Base-by-base conservation (phyloP, 352 stramenopile genomes). In the Elongisporangium anandrum region DNA sequence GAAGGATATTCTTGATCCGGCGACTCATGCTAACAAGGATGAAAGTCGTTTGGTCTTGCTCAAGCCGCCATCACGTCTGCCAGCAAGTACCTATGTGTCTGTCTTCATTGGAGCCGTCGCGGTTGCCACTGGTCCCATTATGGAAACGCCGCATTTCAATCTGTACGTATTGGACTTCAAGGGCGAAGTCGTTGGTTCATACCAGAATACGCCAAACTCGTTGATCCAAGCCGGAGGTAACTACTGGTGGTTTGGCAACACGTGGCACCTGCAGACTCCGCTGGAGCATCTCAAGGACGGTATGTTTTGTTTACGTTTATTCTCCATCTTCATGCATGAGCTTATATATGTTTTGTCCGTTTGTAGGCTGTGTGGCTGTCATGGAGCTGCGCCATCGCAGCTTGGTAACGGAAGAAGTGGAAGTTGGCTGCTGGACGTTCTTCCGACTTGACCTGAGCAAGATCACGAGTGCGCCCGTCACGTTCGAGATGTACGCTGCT, bases 241-340 rank as follows among this genome's bases (percentile, higher is more conserved):
- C 66, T 92, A 93, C 64, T 94, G 84, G 87, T 94, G 82, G 82
- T 95, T 94, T 62, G 87, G 87, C 63, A 95, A 95, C 66, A 90
- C 84, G 52, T 95, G 87, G 87, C 87, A 92, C 69, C 60, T 95
- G 20, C 87, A 95, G 61, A 88, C 82, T 9, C 85, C 84, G 17
- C 69, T 95, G 19, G 87, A 94, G 54, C 87, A 95, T 63, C 75
- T 95, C 52, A 92, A 88, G 54, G 85, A 95, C 38, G 85, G 84
- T 94, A 81, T 50, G 82, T 63, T 61, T 50, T 16, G 20, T n/a
- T 50, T 54, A 45, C 38, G n/a, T 12, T 38, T 8, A 55, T 22
- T 4, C 16, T 49, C 48, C 20, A 6, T 20, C 13, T 61, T 21
- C 23, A 47, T 53, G 3, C 10, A 24, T 57, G 15, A n/a, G 7